Percentiles rank a stretch among this genome's conserved stretches.
These are phyloP conservation scores for Spencermartinsiella ligniputridi DNA, from an alignment of 1,139 yeast genomes.

Conservation along the genomic window DNA sequence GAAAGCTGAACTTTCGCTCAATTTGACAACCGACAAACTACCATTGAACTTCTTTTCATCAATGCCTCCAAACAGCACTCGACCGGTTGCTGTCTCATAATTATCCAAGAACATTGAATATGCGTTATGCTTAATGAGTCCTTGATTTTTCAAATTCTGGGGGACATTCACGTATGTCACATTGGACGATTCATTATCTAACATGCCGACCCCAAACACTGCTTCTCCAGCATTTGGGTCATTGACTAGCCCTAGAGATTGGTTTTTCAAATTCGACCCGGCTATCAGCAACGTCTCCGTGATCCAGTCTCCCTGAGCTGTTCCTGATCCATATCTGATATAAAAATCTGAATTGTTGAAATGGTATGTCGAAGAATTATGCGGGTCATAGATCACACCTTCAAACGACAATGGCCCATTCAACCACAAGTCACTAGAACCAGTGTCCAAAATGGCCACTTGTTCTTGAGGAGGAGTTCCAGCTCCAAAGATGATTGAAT, in stretches of 20 bases:
- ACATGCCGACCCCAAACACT: conserved; percentile 52
- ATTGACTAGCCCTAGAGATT: conserved; percentile 46
- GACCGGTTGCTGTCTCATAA: conserved; percentile 40
- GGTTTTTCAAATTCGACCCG: conserved; percentile 34
- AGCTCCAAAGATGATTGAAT: conserved; percentile 35
- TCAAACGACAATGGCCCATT: conserved; percentile 29
- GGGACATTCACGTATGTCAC: conserved; percentile 23
- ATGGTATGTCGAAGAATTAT: conserved; percentile 22
- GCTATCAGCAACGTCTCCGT: conserved; percentile 41
- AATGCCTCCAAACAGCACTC: conserved; percentile 57
- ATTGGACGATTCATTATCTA: conserved; percentile 36
- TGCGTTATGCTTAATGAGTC: conserved; percentile 40
- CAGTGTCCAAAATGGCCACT: conserved; percentile 42
- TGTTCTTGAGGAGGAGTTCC: conserved; percentile 41
- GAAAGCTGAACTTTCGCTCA: conserved; percentile 16
- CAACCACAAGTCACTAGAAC: conserved; percentile 45
- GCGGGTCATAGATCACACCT: conserved; percentile 18
- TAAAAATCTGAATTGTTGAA: conserved; percentile 18
- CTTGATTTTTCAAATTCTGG: conserved; percentile 18
- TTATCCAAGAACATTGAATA: conserved; percentile 53
- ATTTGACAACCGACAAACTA: conserved; percentile 33
- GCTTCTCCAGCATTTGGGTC: conserved; percentile 42
- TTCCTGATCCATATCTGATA: conserved; percentile 27
- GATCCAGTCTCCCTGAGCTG: conserved; percentile 44
- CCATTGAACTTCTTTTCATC: conserved; percentile 54